Base-by-base conservation (phyloP, 23 red algal species). In the Gracilariopsis chorda region DNA sequence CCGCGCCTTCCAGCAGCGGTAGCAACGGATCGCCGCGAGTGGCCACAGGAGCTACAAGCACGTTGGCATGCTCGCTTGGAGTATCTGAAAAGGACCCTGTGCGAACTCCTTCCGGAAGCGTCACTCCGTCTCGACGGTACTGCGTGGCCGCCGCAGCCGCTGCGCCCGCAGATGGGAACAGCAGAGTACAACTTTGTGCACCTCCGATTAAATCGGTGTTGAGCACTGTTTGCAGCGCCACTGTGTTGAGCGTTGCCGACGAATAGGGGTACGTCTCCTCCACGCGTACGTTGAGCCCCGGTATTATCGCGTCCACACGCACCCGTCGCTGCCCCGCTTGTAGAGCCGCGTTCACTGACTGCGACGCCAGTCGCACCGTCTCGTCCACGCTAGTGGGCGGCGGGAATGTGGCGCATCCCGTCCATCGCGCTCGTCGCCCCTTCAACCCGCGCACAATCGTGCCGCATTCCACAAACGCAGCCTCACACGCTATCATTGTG, bases 131-230 rank as follows among this genome's bases (percentile, higher is more conserved):
- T 3, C 36, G 36, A 2, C 70, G 43, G 43, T 23, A 48, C 43
- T 76, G 47, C 70, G 70, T 49, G 43, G 70, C 56, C 13, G 82
- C 82, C 7, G 82, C 59, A 10, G 82, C 82, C 0, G 82, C 82
- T 4, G 82, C 64, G 63, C 82, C 82, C 13, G 82, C 62, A n/a
- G 82, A 87, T 32, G 35, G 24, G 82, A 87, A 87, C 14, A 87
- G 63, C 43, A 87, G 63, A 25, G 79, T 33, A 33, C 59, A 64
- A 5, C 16, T 25, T 16, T 17, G 41, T 33, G 82, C 48, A 16
- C 11, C 59, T 33, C 64, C 35, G 36, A 60, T 39, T 34, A 35
- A 5, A 17, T 40, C 24, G n/a, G 59, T 71, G 61, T 13, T 11
- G 35, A 87, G 63, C 59, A 23, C 59, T 5, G 59, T 64, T 32